Base-by-base conservation (phyloP, 2,329 filamentous ascomycete species). In the Penicillium sp. region DNA sequence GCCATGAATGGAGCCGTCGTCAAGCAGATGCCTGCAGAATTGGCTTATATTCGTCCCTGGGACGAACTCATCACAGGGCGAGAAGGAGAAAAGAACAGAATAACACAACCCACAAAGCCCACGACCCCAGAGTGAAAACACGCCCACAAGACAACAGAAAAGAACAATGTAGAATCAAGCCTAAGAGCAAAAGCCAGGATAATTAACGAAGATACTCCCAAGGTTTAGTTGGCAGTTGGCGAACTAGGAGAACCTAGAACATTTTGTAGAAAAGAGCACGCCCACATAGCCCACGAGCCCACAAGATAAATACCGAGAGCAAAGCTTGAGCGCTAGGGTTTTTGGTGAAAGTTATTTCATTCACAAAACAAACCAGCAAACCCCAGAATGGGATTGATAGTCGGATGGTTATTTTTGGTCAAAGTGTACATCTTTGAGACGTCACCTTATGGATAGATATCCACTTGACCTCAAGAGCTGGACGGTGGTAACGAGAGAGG, bases 31-130 rank as follows among this genome's bases (percentile, higher is more conserved):
- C 42, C 42, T 53, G 23, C 49, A 57, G 55, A 35, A 57, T 57
- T 57, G 55, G 55, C 55, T 57, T 57, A 57, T 56, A 5, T 53
- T 57, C 55, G 41, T 53, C 42, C 33, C 15, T 4, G 21, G 4
- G 35, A 48, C 55, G 42, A 57, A 45, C 27, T 57, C 55, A 57
- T 57, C 55, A 57, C 29, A 41, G 55, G 55, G 55, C 55, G 48
- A 42, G 41, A 27, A 19, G 15, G 9, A 45, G 25, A 33, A 47
- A 33, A 33, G 12, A 21, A 35, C 9, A 25, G 4, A 49, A 49
- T 25, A 9, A 36, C n/a, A 53, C 21, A 38, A 9, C 5, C 13
- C 21, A 25, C 15, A 25, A 36, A 15, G 17, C 13, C 27, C 29
- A 53, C 5, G n/a, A n/a, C 4, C 3, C 8, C 2, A 25, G 7